Evolutionary conservation across 371 early-diverging fungal species (phyloP).

Genomic region (Dichotomocladium elegans): DNA sequence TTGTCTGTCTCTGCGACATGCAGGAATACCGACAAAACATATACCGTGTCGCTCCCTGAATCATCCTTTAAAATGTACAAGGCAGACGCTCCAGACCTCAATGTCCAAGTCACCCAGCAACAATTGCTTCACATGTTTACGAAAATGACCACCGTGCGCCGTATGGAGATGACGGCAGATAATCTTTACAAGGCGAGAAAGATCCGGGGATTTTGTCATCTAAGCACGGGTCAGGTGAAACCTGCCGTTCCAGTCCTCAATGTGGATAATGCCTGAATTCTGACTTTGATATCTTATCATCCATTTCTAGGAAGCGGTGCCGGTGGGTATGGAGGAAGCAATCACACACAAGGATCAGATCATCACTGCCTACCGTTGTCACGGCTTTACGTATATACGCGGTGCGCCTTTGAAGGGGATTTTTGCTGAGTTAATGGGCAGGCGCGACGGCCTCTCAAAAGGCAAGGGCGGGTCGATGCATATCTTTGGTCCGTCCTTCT

Average conservation of each 20-base stretch:
- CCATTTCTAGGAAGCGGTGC: conserved; percentile 91
- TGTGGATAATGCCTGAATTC: too few species aligned
- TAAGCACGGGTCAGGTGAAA: conserved; percentile 96
- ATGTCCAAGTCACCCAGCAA: conserved; percentile 57
- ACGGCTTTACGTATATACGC: conserved; percentile 95
- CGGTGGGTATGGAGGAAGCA: conserved; percentile 93
- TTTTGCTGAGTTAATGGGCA: conserved; percentile 88
- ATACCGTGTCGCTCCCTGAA: conserved; percentile 55
- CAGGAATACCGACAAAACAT: too few species aligned
- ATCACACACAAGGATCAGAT: conserved; percentile 87
- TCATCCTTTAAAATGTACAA: conserved; percentile 65
- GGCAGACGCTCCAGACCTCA: conserved; percentile 58
- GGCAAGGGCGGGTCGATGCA: conserved; percentile 99
- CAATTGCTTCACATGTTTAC: conserved; percentile 83
- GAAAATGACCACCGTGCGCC: conserved; percentile 85
- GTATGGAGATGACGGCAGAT: conserved; percentile 94
- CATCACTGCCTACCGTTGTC: conserved; percentile 99
- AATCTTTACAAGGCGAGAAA: conserved; percentile 94
- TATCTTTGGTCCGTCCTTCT: conserved; percentile 96
- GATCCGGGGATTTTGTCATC: conserved; percentile 99
- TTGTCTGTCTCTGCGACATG: too few species aligned
- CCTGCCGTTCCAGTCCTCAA: too few species aligned
- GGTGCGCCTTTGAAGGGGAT: conserved; percentile 77
- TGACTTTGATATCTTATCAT: too few species aligned
- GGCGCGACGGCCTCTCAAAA: conserved; percentile 84